phyloP scores from a whole-genome alignment of 1,139 yeast genomes.

The Blastobotrys apis region DNA sequence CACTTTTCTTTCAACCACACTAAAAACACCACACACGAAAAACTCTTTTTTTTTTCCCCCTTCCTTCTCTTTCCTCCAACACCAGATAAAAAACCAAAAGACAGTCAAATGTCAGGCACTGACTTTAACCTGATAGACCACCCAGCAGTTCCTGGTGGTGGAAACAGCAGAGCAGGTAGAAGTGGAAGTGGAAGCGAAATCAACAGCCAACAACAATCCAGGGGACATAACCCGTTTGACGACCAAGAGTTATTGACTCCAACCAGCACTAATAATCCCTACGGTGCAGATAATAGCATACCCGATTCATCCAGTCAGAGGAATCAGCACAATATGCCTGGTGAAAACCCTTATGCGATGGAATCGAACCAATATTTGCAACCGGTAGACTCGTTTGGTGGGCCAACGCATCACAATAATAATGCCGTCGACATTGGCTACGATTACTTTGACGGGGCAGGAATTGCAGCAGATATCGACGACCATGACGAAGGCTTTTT shows the following conservation, averaged over 20 bases:
- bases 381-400: constrained; percentile 17
- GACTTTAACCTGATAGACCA: constrained; percentile 23
- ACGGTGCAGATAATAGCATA: constrained; percentile 13
- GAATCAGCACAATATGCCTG: neutral
- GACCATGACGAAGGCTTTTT: constrained; percentile 16
- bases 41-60: neutral
- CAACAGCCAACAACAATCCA: neutral
- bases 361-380: constrained; percentile 12
- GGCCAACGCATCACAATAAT: constrained; percentile 11
- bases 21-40: neutral
- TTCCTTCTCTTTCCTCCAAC: neutral
- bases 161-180: neutral
- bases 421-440: constrained; percentile 10
- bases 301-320: constrained; percentile 7
- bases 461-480: constrained; percentile 21
- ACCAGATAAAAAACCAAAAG: too few relatives aligned
- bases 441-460: constrained; percentile 24
- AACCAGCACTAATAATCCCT: constrained; percentile 7
- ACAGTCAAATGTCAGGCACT: constrained; percentile 11
- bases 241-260: constrained; percentile 3
- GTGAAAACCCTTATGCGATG: constrained; percentile 2
- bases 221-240: constrained; percentile 3
- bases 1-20: too few relatives aligned
- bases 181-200: neutral
- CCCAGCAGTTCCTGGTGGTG: constrained; percentile 20